Conservation (phyloP, 208 protist genomes). For the Acanthamoeba sp. region DNA sequence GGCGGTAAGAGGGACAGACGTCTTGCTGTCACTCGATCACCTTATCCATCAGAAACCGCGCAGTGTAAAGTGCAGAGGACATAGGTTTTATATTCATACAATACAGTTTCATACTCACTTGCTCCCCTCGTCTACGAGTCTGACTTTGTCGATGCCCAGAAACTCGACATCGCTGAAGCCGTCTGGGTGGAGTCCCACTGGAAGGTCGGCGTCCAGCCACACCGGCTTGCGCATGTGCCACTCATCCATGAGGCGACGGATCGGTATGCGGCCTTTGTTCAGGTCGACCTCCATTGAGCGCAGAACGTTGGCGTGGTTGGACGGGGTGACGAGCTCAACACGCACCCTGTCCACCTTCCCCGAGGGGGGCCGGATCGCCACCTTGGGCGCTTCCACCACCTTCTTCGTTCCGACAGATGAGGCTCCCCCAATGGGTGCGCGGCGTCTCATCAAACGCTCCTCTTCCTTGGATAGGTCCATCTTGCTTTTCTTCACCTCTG, state of each 20-base stretch:
- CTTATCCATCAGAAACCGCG: too few relatives aligned
- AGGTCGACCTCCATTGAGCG: background rate
- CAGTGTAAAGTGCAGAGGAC: too few relatives aligned
- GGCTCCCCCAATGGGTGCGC: background rate
- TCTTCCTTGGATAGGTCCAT: background rate
- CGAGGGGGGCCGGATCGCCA: background rate
- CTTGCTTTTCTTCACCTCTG: background rate
- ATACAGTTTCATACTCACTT: too few relatives aligned
- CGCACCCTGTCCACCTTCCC: background rate
- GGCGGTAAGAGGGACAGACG: too few relatives aligned
- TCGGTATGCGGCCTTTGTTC: constrained; percentile 39
- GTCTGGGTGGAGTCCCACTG: background rate
- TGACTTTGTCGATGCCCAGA: background rate
- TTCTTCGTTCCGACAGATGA: background rate
- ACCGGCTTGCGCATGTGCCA: constrained; percentile 46
- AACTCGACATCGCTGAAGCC: constrained; percentile 55
- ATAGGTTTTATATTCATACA: too few relatives aligned
- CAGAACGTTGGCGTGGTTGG: constrained; percentile 57
- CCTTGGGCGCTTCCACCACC: background rate
- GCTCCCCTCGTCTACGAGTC: background rate
- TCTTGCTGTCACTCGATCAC: too few relatives aligned
- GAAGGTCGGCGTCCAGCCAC: constrained; percentile 39
- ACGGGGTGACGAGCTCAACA: constrained; percentile 5
- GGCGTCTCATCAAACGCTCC: background rate
- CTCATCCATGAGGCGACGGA: background rate